A percentile compares a stretch with the other conserved stretches of the same genome.
Evolutionary conservation across 768 basidiomycete genomes (phyloP).

Genomic region (Suillus luteus): DNA sequence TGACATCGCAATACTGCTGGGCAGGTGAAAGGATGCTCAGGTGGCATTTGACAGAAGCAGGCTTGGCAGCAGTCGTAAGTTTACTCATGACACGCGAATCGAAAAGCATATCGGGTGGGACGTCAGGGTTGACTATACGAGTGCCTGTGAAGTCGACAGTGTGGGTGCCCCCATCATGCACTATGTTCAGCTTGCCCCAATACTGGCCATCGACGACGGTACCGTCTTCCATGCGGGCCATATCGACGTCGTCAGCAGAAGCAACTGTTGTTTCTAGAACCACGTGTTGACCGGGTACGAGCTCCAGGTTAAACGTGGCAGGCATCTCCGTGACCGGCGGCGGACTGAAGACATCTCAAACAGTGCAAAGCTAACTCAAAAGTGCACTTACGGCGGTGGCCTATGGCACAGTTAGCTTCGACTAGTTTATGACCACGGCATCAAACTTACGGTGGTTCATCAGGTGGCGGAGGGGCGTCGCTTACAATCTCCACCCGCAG

Average conservation of each 20-base stretch:
- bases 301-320: slow-evolving; percentile 80
- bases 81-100: slow-evolving; percentile 79
- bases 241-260: slow-evolving; percentile 82
- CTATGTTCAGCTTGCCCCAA: slow-evolving; percentile 85
- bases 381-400: slow-evolving; percentile 49
- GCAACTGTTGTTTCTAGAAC: slow-evolving; percentile 77
- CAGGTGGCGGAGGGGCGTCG: slow-evolving; percentile 82
- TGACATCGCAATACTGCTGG: slow-evolving; percentile 80
- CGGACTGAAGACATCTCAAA: slow-evolving; percentile 37
- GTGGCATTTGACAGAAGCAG: slow-evolving; percentile 74
- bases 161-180: slow-evolving; percentile 77
- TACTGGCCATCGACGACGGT: slow-evolving; percentile 83
- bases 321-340: slow-evolving; percentile 87
- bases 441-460: slow-evolving; percentile 75
- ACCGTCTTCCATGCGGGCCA: slow-evolving; percentile 91
- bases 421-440: slow-evolving; percentile 1
- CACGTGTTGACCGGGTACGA: slow-evolving; percentile 75
- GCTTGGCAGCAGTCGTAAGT: slow-evolving; percentile 73
- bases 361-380: slow-evolving; percentile 19
- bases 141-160: slow-evolving; percentile 84
- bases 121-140: slow-evolving; percentile 63
- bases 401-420: slow-evolving; percentile 30
- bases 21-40: slow-evolving; percentile 72
- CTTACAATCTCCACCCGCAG: slow-evolving; percentile 84
- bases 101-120: slow-evolving; percentile 68